Evolutionary conservation across 176 grass and related monocot species (phyloP).

Genomic region (Ensete glaucum): DNA sequence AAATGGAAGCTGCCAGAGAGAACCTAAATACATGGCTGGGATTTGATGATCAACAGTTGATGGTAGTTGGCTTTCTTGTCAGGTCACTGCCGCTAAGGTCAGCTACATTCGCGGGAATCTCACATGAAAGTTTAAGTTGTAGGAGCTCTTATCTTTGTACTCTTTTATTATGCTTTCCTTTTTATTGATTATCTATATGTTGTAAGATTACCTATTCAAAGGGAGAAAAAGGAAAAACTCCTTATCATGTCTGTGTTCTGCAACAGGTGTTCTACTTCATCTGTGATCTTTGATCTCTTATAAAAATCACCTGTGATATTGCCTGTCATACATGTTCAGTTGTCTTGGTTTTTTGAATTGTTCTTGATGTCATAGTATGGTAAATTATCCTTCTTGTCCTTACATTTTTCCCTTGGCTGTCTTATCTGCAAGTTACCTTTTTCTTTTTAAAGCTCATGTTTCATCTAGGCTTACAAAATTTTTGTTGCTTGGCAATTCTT

Average conservation of each 20-base stretch:
- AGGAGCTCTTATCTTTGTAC: neutral
- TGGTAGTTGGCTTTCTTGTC: slow-evolving; percentile 1
- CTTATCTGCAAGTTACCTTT: neutral
- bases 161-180: slow-evolving; percentile 2
- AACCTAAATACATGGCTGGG: slow-evolving; percentile 33
- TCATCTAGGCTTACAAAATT: neutral
- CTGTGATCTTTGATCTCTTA: neutral
- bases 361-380: too few relatives aligned
- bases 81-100: neutral
- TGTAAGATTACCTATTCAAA: neutral
- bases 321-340: neutral
- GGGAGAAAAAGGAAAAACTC: neutral
- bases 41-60: neutral
- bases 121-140: slow-evolving; percentile 12
- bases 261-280: neutral
- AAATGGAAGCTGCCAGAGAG: slow-evolving; percentile 72
- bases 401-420: neutral
- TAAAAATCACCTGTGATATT: neutral
- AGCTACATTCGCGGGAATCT: slow-evolving; percentile 2
- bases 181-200: neutral
- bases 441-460: neutral
- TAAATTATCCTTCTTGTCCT: too few relatives aligned
- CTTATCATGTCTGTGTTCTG: neutral
- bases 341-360: neutral
- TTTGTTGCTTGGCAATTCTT: neutral